Evolutionary conservation across 2,329 filamentous ascomycete genomes (phyloP).

Genomic region (Endothia cerciana): DNA sequence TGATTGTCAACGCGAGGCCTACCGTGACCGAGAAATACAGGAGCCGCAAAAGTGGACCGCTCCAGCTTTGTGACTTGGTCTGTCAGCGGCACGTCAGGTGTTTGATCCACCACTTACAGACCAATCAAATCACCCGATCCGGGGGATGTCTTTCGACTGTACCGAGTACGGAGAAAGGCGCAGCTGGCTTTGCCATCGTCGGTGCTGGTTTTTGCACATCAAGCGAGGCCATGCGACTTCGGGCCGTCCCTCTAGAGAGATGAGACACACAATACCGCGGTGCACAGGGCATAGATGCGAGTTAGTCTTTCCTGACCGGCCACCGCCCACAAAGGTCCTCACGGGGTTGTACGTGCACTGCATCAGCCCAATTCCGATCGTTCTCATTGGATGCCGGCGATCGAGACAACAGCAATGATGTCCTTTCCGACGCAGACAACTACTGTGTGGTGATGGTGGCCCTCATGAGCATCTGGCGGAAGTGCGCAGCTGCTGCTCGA

Average conservation of each 20-base stretch:
- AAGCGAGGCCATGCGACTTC: background rate
- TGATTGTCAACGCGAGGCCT: too few species aligned
- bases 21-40: background rate
- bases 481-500: background rate
- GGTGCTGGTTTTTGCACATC: background rate
- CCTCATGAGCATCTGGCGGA: background rate
- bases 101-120: too few species aligned
- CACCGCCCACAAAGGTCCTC: background rate
- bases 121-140: too few species aligned
- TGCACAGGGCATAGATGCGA: background rate
- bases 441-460: background rate
- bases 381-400: background rate
- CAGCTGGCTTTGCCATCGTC: background rate
- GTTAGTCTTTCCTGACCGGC: background rate
- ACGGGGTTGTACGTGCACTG: conserved; percentile 1
- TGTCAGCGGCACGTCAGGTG: background rate
- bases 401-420: background rate
- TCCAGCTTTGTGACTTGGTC: background rate
- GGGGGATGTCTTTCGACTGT: too few species aligned
- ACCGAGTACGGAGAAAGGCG: too few species aligned
- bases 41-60: background rate
- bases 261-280: background rate
- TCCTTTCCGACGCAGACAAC: too few species aligned
- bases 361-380: background rate
- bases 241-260: background rate